Base-by-base conservation (phyloP, 2,329 filamentous ascomycete genomes). In the Ceratocystis ficicola region DNA sequence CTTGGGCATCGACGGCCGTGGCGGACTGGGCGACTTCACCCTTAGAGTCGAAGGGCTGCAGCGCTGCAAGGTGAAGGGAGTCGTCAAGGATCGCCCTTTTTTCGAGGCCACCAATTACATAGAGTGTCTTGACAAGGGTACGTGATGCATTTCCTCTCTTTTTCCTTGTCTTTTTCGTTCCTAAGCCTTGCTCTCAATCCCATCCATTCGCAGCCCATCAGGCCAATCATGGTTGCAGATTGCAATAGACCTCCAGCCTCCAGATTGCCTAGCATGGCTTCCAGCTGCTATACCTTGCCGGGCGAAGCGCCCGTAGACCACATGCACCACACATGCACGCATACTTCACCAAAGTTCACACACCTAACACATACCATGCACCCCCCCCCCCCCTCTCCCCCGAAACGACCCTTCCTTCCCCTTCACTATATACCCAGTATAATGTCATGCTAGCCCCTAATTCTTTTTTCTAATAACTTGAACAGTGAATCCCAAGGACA, bases 41-140 rank as follows among this genome's bases (percentile, higher is more conserved):
- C 76, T 99, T 64, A 81, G 96, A 4, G 90, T 99, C 1, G 91
- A 97, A 74, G 94, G 94, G 17, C 80, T 89, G 20, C 82, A 86
- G 69, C 83, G 94, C 50, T 86, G 96, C 69, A 83, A 83, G 69
- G 77, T 96, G 44, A 87, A 90, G 63, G 86, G 85, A 72, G 76
- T 94, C 61, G 81, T 84, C 46, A 86, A 89, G 73, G 89, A 95
- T 69, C 83, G 86, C 64, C 90, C 91, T 1, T 95, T 89, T 73
- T 91, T 96, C 70, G 91, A 96, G 76, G 92, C 86, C 59, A 87
- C 88, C 71, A 84, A 96, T 28, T 69, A 66, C 59, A 81, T 80
- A 20, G 81, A 87, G 66, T 83, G 87, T 71, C 82, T 86, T 67
- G 90, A 95, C 73, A 81, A 84, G 70, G 79, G 85, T 88, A 76